Percentiles rank a stretch among this genome's conserved stretches.
phyloP scores from a whole-genome alignment of 345 rosid genomes.

The Ceriops decandra region DNA sequence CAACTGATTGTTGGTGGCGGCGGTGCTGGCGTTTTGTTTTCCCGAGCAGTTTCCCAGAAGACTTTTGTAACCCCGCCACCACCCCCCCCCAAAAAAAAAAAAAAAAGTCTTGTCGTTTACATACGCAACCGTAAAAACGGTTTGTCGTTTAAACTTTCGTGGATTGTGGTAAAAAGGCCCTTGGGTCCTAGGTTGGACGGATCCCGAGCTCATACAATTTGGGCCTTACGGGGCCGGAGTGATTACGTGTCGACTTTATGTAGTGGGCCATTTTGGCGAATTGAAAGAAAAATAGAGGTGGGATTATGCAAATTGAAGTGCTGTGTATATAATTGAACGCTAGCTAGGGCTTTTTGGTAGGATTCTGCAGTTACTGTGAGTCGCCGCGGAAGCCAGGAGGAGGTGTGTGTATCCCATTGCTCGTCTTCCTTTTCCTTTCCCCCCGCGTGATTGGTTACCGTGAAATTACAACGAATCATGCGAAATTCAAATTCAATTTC shows the following conservation, averaged over 20 bases:
- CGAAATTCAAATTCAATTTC: neutral
- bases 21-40: too few species aligned
- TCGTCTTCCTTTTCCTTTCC: neutral
- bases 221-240: too few species aligned
- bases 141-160: too few species aligned
- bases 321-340: neutral
- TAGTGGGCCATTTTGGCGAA: neutral
- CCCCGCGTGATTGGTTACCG: slow-evolving; percentile 2
- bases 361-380: slow-evolving; percentile 3
- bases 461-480: neutral
- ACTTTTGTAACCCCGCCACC: too few species aligned
- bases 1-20: too few species aligned
- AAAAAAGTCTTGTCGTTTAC: too few species aligned
- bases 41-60: too few species aligned
- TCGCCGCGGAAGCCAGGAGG: slow-evolving; percentile 21
- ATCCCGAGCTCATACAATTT: neutral
- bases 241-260: neutral
- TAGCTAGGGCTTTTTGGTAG: slow-evolving; percentile 12
- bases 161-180: too few species aligned
- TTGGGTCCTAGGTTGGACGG: too few species aligned
- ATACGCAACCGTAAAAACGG: too few species aligned
- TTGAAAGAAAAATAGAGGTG: neutral
- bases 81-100: too few species aligned
- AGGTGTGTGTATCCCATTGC: neutral
- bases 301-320: neutral